Percentiles rank a stretch among this genome's conserved stretches.
Evolutionary conservation across 345 rosid genomes (phyloP).

Genomic region (Melaleuca quinquenervia): DNA sequence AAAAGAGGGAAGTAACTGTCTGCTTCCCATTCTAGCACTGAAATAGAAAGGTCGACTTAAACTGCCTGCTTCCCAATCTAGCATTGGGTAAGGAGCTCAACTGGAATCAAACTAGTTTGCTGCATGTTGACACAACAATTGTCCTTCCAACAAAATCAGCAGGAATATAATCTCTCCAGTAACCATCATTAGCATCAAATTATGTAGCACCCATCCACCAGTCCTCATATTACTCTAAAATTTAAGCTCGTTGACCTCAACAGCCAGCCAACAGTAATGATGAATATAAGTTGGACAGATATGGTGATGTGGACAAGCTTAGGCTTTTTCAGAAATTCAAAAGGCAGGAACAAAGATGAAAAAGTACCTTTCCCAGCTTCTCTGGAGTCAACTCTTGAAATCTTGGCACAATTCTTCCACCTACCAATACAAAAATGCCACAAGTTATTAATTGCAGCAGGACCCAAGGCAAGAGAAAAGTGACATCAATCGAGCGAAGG

Average conservation of each 20-base stretch:
- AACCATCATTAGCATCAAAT: not conserved
- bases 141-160: not conserved
- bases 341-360: not conserved
- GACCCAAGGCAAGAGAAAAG: not conserved
- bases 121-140: not conserved
- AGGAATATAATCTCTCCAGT: not conserved
- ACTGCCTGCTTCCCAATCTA: not conserved
- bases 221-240: not conserved
- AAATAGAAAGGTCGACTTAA: not conserved
- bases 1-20: not conserved
- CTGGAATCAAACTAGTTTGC: not conserved
- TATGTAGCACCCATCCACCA: not conserved
- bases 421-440: conserved; percentile 19
- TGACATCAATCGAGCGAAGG: not conserved
- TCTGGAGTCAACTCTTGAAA: conserved; percentile 95
- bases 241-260: not conserved
- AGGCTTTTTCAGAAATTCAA: not conserved
- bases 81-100: not conserved
- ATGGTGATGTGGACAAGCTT: not conserved
- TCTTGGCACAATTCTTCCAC: conserved; percentile 96
- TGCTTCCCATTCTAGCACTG: not conserved
- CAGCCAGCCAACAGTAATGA: not conserved
- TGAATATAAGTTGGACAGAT: not conserved
- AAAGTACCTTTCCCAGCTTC: conserved; percentile 77
- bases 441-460: not conserved